Base-by-base conservation (phyloP, 768 basidiomycete species). In the Collybia nuda region DNA sequence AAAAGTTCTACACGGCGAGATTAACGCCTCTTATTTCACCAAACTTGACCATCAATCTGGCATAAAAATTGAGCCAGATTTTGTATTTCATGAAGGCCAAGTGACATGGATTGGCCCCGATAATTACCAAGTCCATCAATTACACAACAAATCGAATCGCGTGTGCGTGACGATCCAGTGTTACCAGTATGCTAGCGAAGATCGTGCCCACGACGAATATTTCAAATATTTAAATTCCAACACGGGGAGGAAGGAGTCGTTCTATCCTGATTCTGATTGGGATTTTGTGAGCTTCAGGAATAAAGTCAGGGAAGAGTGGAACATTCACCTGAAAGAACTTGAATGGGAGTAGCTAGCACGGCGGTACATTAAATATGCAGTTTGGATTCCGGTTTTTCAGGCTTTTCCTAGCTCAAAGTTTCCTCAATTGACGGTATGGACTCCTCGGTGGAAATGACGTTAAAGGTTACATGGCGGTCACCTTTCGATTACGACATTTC, bases 1-100 rank as follows among this genome's bases (percentile, higher is more conserved):
- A 50, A 62, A 60, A 42, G 59, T 62, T 2, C 54, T 62, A 14
- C 55, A 60, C 26, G 61, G 61, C 15, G 49, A 51, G 23, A 62
- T 62, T 26, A 44, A 50, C 21, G 53, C 53, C 21, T 52, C 46
- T 9, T 60, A 52, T 41, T 60, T 47, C 50, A 44, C 46, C 29
- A 48, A 48, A 21, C 24, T 48, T 28, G 47, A 48, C 39, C 1
- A 40, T 0, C 18, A 48, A 24, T 21, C 26, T 11, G 40, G 39
- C 11, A 48, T 48, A 39, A 48, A 48, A 26, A 38, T 40, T 26
- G 19, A 41, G 40, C 40, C 24, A 11, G 19, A 41, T 9, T 28
- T 26, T 15, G 40, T 39, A 21, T 48, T 48, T 26, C 21, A 41
- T 23, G 29, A 48, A 26, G 24, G 17, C 24, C 24, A 26, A 26